Percentiles rank a stretch among this genome's conserved stretches.
These are phyloP conservation scores for Phyllosticta citriasiana DNA, from an alignment of 2,329 filamentous ascomycete genomes.

Conservation along the genomic window DNA sequence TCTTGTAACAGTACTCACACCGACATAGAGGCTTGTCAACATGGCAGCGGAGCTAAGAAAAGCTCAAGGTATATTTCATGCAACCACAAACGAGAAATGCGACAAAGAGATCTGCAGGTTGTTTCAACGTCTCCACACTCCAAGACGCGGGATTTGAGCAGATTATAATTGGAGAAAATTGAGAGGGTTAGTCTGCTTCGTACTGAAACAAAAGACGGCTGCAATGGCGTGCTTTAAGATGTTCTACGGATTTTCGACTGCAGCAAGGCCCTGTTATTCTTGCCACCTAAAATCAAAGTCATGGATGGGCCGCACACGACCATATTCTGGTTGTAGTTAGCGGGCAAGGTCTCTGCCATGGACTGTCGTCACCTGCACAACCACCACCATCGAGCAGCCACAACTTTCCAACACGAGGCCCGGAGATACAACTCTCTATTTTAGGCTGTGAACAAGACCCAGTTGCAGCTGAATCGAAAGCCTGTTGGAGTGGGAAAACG, in stretches of 20 bases:
- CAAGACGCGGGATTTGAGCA: neutral
- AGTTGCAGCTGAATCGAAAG: neutral
- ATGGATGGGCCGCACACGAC: neutral
- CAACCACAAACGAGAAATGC: neutral
- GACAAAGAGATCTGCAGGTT: neutral
- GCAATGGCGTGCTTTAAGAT: neutral
- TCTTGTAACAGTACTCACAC: neutral
- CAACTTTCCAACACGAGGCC: neutral
- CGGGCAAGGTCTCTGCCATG: neutral
- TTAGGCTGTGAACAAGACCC: neutral
- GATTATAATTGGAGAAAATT: neutral
- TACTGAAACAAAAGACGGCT: neutral
- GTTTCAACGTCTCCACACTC: neutral
- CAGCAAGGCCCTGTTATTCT: neutral
- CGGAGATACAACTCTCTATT: neutral
- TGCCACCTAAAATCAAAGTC: neutral
- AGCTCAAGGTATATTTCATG: neutral
- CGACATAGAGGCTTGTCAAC: neutral
- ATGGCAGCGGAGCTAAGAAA: neutral
- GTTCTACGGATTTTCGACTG: neutral
- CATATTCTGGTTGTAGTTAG: neutral
- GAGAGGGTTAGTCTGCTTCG: neutral
- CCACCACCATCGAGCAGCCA: neutral
- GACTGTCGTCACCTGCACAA: neutral
- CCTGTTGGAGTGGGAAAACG: neutral